A percentile compares a stretch with the other conserved stretches of the same genome.
Conservation (phyloP, 345 rosid species). For the Camelina neglecta region DNA sequence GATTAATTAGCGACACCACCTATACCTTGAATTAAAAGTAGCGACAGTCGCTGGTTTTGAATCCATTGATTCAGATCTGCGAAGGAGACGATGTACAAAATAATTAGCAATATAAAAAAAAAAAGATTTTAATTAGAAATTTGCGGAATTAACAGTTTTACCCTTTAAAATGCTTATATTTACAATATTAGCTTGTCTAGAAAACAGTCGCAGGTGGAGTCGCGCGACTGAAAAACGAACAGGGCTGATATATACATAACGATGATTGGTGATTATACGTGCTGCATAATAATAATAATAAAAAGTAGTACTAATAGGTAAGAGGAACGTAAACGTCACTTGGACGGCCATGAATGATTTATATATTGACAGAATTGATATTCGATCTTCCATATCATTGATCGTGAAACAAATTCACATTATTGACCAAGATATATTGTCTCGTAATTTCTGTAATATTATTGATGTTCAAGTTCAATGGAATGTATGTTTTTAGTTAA, state of each 20-base stretch:
- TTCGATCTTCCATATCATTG: background rate
- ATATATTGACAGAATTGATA: slow-evolving; percentile 10
- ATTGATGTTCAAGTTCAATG: background rate
- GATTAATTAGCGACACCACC: too few species aligned
- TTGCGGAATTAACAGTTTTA: too few species aligned
- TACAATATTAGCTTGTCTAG: too few species aligned
- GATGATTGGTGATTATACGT: background rate
- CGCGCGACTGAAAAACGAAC: too few species aligned
- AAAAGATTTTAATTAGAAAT: too few species aligned
- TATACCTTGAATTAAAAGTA: too few species aligned
- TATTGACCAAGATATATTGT: background rate
- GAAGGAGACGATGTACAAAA: too few species aligned
- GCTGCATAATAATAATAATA: background rate
- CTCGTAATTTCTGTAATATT: background rate
- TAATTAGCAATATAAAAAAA: too few species aligned
- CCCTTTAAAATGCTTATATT: too few species aligned
- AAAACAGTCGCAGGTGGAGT: too few species aligned
- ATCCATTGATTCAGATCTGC: too few species aligned
- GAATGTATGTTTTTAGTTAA: background rate
- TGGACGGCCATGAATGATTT: slow-evolving; percentile 26
- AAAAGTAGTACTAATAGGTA: background rate
- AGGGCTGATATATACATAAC: background rate
- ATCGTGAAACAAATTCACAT: background rate
- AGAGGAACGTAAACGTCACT: slow-evolving; percentile 17
- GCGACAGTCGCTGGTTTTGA: too few species aligned